phyloP scores from a whole-genome alignment of 257 asterid species.

The Scutellaria baicalensis region DNA sequence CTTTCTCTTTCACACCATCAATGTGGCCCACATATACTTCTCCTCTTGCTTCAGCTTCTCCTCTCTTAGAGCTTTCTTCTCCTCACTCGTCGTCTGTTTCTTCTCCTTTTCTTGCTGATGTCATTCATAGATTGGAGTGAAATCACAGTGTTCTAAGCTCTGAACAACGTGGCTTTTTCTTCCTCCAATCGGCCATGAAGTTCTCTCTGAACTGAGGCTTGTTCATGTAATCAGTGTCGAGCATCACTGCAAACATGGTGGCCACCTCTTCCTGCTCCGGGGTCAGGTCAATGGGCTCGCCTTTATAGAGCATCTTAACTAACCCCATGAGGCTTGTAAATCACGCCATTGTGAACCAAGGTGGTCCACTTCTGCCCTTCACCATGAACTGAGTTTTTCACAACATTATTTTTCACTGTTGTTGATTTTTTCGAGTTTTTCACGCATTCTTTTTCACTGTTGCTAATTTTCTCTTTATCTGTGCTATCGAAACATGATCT shows the following conservation, averaged over 20 bases:
- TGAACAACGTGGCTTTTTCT: slow-evolving; percentile 74
- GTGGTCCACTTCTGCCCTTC: no score
- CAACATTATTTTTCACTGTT: no score
- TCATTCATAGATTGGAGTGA: slow-evolving; percentile 88
- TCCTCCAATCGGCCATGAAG: slow-evolving; percentile 87
- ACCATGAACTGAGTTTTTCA: slow-evolving; percentile 74
- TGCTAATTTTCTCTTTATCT: no score
- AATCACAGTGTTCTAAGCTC: slow-evolving; percentile 81
- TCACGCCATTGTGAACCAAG: slow-evolving; percentile 88
- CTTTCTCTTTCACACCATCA: slow-evolving; percentile 90
- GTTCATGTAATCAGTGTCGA: slow-evolving; percentile 85
- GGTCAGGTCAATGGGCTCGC: slow-evolving; percentile 68
- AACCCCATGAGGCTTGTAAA: slow-evolving; percentile 91
- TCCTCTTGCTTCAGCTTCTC: slow-evolving; percentile 89
- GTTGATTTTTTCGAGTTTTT: no score
- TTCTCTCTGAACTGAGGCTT: slow-evolving; percentile 83
- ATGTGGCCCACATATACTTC: slow-evolving; percentile 93
- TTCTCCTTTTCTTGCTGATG: slow-evolving; percentile 91
- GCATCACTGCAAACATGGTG: slow-evolving; percentile 90
- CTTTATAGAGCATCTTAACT: slow-evolving; percentile 89
- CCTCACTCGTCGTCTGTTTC: slow-evolving; percentile 90
- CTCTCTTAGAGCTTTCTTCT: slow-evolving; percentile 73
- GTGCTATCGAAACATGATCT: no score
- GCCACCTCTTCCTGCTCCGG: slow-evolving; percentile 99
- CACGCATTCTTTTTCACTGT: no score